Evolutionary conservation across 2,329 filamentous ascomycete species (phyloP), one percentile per base, ranked within the genome.

Genomic region (Diplodia mutila): DNA sequence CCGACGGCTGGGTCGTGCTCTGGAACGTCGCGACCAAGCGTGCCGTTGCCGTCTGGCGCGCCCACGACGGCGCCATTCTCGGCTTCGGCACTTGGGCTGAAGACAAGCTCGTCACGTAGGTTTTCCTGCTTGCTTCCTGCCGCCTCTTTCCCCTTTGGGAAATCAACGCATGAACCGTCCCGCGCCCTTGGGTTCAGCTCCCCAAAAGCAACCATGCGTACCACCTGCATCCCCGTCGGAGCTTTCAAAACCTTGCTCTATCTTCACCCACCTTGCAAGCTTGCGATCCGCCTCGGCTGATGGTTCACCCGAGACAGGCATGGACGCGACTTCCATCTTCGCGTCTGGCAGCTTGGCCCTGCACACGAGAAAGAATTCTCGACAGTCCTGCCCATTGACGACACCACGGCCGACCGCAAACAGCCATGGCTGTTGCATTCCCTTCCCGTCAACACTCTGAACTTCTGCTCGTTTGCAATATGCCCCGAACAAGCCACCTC

Each of bases 361-460:
- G 77, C 82, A 9, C 87, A 91, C 66, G 90, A 95, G 73, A 77
- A 83, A 25, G 77, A 82, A 18, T 82, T 97, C 70, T 91, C 89
- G 73, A 89, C 85, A 39, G 82, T 81, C 9, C 81, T 96, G 14
- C 94, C 94, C 0, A 85, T 94, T 37, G 92, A 96, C 69, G 55
- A 81, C 76, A 1, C 78, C 77, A 32, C 80, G 78, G 54, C 78
- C 77, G 61, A 85, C 81, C 70, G 76, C 34, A 86, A 85, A 21
- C 85, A 89, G 73, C 95, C 95, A 34, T 97, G 92, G 93, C 82
- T 97, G n/a, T 79, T 97, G 25, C 87, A 97, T 78, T 86, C 91
- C 4, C 81, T 99, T 5, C 85, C 91, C 5, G 93, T 98, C 52
- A 97, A 97, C 75, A 93, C 94, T 1, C 87, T 98, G 81, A 99